These are phyloP conservation scores for Diddensiella santjacobensis DNA, from an alignment of 805 yeast species.

Conservation along the genomic window DNA sequence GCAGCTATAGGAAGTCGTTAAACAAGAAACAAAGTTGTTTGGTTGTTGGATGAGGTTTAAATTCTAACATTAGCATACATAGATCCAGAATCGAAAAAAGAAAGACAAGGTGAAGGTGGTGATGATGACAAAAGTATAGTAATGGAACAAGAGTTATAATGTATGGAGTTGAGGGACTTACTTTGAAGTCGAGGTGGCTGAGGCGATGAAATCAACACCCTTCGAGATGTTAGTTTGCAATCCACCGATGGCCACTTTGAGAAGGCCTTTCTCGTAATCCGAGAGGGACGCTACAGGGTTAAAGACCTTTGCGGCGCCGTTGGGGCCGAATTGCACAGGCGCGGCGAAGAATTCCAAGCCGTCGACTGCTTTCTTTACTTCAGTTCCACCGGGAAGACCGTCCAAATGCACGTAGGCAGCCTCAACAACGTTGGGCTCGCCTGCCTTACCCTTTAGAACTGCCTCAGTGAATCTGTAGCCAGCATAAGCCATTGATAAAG, in stretches of 20 bases:
- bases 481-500: constrained; percentile 93
- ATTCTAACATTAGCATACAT: background rate
- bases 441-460: constrained; percentile 39
- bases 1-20: no score
- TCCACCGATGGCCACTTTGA: constrained; percentile 81
- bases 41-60: background rate
- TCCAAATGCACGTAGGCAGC: constrained; percentile 42
- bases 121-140: background rate
- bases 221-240: constrained; percentile 86
- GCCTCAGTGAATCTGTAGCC: constrained; percentile 78
- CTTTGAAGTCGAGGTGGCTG: constrained; percentile 26
- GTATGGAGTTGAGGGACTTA: no score
- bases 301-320: constrained; percentile 67
- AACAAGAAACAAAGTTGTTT: no score
- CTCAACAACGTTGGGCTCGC: constrained; percentile 44
- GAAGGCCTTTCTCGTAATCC: constrained; percentile 77
- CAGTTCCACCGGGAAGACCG: constrained; percentile 46
- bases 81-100: background rate
- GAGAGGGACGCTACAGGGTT: constrained; percentile 62
- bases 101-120: background rate
- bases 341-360: constrained; percentile 70
- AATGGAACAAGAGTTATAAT: no score
- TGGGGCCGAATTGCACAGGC: constrained; percentile 66
- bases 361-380: constrained; percentile 66
- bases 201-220: constrained; percentile 77